These are phyloP conservation scores for Nannochloris sp. DNA, from an alignment of 139 green algal species.

Conservation along the genomic window DNA sequence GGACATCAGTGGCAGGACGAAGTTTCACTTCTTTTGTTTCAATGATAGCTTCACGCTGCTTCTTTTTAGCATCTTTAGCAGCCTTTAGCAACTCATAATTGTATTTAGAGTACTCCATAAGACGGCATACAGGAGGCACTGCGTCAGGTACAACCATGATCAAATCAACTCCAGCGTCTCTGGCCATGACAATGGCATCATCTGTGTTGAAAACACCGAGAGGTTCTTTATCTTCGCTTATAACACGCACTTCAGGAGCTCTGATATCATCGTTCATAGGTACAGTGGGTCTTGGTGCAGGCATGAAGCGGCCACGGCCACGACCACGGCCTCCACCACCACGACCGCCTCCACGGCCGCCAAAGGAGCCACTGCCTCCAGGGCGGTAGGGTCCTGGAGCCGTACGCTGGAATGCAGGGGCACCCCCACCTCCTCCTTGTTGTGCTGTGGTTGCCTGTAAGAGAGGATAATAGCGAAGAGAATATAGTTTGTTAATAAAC, in stretches of 20 bases:
- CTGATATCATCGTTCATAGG: conserved; percentile 31
- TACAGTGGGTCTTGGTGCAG: neutral
- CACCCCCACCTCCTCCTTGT: too few species aligned
- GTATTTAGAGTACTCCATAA: conserved; percentile 65
- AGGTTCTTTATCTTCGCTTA: conserved; percentile 41
- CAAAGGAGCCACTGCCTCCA: too few species aligned
- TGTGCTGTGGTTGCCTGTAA: too few species aligned
- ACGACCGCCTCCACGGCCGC: neutral
- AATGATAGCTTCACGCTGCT: conserved; percentile 35
- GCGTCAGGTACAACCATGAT: conserved; percentile 39
- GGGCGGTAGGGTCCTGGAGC: too few species aligned
- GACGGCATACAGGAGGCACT: conserved; percentile 16
- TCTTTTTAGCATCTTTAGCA: conserved; percentile 55
- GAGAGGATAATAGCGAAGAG: too few species aligned
- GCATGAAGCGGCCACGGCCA: neutral
- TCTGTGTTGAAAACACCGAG: conserved; percentile 40
- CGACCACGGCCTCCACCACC: neutral
- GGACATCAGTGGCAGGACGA: conserved; percentile 64
- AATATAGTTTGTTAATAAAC: too few species aligned
- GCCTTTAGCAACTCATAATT: conserved; percentile 71
- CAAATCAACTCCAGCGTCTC: conserved; percentile 45
- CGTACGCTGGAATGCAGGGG: too few species aligned
- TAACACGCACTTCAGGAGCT: conserved; percentile 37
- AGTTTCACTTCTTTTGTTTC: conserved; percentile 82
- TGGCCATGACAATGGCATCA: conserved; percentile 36